These are phyloP conservation scores for Pythium aristosporum DNA, from an alignment of 352 stramenopile genomes.

Conservation along the genomic window DNA sequence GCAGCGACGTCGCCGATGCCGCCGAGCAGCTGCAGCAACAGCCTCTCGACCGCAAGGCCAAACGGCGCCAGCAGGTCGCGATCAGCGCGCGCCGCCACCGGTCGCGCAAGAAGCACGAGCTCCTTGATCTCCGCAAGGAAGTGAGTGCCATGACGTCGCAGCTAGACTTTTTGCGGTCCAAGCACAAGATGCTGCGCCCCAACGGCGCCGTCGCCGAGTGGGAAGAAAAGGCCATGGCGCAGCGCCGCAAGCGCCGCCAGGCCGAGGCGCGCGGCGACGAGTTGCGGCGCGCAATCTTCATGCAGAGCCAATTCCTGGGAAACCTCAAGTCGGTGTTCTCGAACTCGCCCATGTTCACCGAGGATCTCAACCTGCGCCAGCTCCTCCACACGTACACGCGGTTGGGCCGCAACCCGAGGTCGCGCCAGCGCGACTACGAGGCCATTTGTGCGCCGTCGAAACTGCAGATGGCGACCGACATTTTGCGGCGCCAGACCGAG, in stretches of 20 bases:
- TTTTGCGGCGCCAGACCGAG: conserved; percentile 50
- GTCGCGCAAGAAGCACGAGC: conserved; percentile 57
- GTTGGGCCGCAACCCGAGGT: conserved; percentile 34
- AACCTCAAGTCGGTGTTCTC: conserved; percentile 40
- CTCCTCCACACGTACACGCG: conserved; percentile 60
- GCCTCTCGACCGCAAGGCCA: conserved; percentile 42
- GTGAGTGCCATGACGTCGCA: conserved; percentile 37
- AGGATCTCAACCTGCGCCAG: conserved; percentile 49
- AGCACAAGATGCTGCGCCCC: conserved; percentile 37
- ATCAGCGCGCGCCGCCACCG: conserved; percentile 48
- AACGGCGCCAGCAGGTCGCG: conserved; percentile 45
- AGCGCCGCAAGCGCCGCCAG: conserved; percentile 41
- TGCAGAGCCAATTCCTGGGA: conserved; percentile 43
- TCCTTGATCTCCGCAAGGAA: conserved; percentile 49
- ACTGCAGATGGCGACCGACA: conserved; percentile 48
- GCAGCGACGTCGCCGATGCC: conserved; percentile 21
- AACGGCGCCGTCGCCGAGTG: conserved; percentile 31
- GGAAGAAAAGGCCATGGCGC: conserved; percentile 43
- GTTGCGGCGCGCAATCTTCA: conserved; percentile 46
- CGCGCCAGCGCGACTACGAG: conserved; percentile 46
- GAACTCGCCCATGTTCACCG: conserved; percentile 23
- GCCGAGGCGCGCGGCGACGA: conserved; percentile 41
- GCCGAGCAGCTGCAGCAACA: conserved; percentile 15
- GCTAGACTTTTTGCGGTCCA: conserved; percentile 34
- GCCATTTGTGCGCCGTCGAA: conserved; percentile 44